These are phyloP conservation scores for Iris pallida DNA, from an alignment of 116 monocot species.

Conservation along the genomic window DNA sequence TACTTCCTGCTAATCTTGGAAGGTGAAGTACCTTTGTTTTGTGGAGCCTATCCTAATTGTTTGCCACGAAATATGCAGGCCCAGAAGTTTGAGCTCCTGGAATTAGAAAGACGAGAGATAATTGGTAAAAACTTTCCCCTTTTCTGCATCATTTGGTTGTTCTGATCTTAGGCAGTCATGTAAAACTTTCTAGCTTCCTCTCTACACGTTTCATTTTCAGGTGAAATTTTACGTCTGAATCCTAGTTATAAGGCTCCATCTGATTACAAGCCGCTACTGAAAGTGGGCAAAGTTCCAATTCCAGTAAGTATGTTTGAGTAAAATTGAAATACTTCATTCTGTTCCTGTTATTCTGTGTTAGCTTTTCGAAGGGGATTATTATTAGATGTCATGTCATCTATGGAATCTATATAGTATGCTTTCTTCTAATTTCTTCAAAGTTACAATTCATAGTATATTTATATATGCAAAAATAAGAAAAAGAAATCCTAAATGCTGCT, in stretches of 20 bases:
- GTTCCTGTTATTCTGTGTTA: not conserved
- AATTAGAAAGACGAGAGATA: constrained; percentile 76
- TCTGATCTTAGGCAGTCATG: no score
- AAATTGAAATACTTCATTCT: not conserved
- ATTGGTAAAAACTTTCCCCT: constrained; percentile 52
- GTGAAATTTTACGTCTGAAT: constrained; percentile 83
- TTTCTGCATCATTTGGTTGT: no score
- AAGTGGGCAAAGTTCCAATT: constrained; percentile 80
- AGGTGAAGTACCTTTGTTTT: not conserved
- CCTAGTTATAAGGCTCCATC: constrained; percentile 75
- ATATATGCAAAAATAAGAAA: no score
- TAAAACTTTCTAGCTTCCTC: not conserved
- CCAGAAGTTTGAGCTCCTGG: constrained; percentile 42
- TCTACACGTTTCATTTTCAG: constrained; percentile 28
- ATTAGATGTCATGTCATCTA: no score
- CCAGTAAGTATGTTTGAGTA: constrained; percentile 52
- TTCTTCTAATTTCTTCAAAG: no score
- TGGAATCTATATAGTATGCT: no score
- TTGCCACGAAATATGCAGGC: constrained; percentile 26
- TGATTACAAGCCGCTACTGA: constrained; percentile 94
- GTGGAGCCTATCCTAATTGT: not conserved
- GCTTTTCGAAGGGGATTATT: not conserved
- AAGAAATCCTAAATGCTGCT: no score
- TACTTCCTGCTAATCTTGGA: not conserved
- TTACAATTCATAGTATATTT: no score